Conservation (phyloP, 176 grass and related monocot genomes). For the Zoysia japonica region DNA sequence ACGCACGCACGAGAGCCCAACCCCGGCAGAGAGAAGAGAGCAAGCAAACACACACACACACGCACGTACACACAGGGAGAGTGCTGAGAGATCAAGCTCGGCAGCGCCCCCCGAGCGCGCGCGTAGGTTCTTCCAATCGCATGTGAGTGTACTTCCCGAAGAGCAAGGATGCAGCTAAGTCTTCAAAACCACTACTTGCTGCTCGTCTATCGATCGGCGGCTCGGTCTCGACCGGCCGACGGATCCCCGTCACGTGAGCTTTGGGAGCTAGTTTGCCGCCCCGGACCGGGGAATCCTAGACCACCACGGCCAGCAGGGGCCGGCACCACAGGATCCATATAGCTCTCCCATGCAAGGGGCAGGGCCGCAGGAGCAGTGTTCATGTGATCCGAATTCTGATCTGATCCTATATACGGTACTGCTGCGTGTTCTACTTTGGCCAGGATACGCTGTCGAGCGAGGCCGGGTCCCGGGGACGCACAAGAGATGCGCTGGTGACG, state of each 20-base stretch:
- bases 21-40: no score
- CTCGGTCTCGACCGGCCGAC: neutral
- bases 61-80: no score
- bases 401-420: neutral
- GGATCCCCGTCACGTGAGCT: conserved; percentile 43
- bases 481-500: neutral
- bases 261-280: conserved; percentile 50
- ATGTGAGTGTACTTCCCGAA: conserved; percentile 60
- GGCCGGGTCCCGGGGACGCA: no score
- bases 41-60: no score
- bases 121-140: conserved; percentile 35
- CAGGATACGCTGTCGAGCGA: neutral
- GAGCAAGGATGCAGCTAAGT: neutral
- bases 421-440: neutral
- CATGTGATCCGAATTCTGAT: neutral
- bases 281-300: conserved; percentile 41
- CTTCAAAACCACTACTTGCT: neutral
- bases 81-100: no score
- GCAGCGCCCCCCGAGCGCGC: no score
- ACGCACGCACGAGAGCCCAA: no score
- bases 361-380: neutral
- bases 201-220: neutral
- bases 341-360: no score
- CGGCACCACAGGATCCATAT: no score
- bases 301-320: neutral